Conservation (phyloP, 345 rosid species). For the Alliaria petiolata region DNA sequence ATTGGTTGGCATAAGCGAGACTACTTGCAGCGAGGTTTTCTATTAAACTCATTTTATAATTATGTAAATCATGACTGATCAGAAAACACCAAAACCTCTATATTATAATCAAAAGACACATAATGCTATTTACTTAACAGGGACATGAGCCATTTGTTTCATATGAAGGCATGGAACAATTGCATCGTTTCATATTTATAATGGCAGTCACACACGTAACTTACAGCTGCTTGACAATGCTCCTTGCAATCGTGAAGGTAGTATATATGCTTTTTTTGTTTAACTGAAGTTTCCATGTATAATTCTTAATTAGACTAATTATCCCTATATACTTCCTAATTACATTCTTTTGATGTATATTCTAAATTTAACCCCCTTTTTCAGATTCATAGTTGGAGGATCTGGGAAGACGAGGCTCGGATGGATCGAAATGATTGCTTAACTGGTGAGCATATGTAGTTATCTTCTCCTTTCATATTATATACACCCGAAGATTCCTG, state of each 20-base stretch:
- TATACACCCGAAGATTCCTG: background rate
- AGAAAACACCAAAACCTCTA: background rate
- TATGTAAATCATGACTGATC: background rate
- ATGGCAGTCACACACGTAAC: conserved; percentile 95
- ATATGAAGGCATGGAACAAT: conserved; percentile 82
- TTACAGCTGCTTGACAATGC: conserved; percentile 94
- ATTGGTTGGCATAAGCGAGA: conserved; percentile 39
- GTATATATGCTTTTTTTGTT: background rate
- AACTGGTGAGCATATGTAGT: conserved; percentile 45
- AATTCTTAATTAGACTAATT: too few relatives aligned
- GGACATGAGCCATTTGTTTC: conserved; percentile 91
- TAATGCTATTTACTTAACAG: conserved; percentile 36
- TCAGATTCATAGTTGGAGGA: conserved; percentile 92
- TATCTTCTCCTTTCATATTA: background rate
- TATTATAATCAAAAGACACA: background rate
- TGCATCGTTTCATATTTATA: conserved; percentile 96
- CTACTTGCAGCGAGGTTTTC: conserved; percentile 70
- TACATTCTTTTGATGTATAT: background rate
- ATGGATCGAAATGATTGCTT: conserved; percentile 52
- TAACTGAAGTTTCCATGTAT: background rate
- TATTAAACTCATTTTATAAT: background rate
- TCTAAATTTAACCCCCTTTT: background rate
- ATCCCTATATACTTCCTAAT: background rate
- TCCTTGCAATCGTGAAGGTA: conserved; percentile 93
- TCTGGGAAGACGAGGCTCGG: conserved; percentile 85